phyloP scores from a whole-genome alignment of 2,329 filamentous ascomycete genomes.

The Calonectria hongkongensis region DNA sequence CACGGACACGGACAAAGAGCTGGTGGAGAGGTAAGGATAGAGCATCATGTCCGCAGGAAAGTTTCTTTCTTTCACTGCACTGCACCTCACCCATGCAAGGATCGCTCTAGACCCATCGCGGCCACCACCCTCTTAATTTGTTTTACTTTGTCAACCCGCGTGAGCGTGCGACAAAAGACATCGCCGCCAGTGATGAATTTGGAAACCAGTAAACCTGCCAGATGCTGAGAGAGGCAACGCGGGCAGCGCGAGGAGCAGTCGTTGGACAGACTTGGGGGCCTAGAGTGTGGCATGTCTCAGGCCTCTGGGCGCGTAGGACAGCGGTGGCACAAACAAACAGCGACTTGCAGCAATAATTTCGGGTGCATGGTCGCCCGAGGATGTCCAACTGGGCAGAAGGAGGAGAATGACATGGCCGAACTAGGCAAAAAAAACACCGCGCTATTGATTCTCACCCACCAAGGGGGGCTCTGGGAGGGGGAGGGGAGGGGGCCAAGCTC shows the following conservation, averaged over 20 bases:
- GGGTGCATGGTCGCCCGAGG: conserved; percentile 53
- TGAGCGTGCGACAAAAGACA: conserved; percentile 47
- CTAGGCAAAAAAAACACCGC: conserved; percentile 19
- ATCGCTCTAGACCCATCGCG: conserved; percentile 47
- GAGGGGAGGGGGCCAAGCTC: neutral
- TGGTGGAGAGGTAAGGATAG: conserved; percentile 20
- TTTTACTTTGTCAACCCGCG: conserved; percentile 43
- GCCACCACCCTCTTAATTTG: conserved; percentile 40
- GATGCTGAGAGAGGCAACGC: conserved; percentile 46
- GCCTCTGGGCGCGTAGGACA: neutral
- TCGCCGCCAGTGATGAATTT: conserved; percentile 37
- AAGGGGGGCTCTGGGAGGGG: conserved; percentile 17
- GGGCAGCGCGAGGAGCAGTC: conserved; percentile 22
- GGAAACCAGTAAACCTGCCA: conserved; percentile 22
- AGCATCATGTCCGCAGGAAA: conserved; percentile 13
- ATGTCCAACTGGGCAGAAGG: conserved; percentile 34
- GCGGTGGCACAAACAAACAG: conserved; percentile 38
- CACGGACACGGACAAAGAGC: conserved; percentile 34
- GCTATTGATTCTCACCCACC: conserved; percentile 38
- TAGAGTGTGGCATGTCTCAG: conserved; percentile 3
- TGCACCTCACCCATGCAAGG: conserved; percentile 40
- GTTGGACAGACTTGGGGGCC: neutral
- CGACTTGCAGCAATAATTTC: conserved; percentile 56
- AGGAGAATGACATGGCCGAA: conserved; percentile 30
- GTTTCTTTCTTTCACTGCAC: conserved; percentile 16